Evolutionary conservation across 1,139 yeast species (phyloP), one percentile per base, ranked within the genome.

Genomic region (Lodderomyces parapsilosis): DNA sequence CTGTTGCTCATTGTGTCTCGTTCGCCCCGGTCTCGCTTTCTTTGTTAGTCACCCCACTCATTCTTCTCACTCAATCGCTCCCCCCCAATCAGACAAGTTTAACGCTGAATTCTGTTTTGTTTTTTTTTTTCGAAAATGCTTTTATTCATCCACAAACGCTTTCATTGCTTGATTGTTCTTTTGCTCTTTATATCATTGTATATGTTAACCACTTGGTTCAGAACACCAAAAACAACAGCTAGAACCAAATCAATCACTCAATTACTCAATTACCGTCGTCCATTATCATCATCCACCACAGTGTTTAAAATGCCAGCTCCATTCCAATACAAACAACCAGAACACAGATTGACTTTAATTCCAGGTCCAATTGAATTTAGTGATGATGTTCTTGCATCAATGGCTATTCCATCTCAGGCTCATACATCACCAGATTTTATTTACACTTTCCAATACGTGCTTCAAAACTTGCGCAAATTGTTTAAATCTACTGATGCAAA

Each of bases 331-430:
- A 68, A 71, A 48, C 80, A 75, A 59, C 66, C 74, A 25, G 68
- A 63, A 41, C 83, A 78, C 58, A 76, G 76, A 54, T 69, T 80
- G 62, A 76, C 90, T 54, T 71, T 90, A 73, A 87, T 90, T 54
- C 98, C 97, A 33, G 98, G 98, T 39, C 97, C 98, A 48, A 86
- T 91, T 61, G 94, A 87, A 65, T 83, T 91, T 65, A 83, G 91
- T 41, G 89, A 86, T 54, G 79, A 74, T 48, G 98, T 91, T 41
- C 78, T 87, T 54, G 71, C 72, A 39, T 96, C 96, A 43, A 85
- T 87, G 86, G 71, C 90, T 36, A 84, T 88, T 37, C 94, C 93
- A 25, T 83, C 96, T 4, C 82, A 87, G 57, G 86, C 96, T 13
- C 98, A 90, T 66, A 88, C 96, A 38, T 81, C 94, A n/a, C 93